A percentile compares a stretch with the other conserved stretches of the same genome.
Evolutionary conservation across 2,329 filamentous ascomycete species (phyloP).

Genomic region (Bertia moriformis): DNA sequence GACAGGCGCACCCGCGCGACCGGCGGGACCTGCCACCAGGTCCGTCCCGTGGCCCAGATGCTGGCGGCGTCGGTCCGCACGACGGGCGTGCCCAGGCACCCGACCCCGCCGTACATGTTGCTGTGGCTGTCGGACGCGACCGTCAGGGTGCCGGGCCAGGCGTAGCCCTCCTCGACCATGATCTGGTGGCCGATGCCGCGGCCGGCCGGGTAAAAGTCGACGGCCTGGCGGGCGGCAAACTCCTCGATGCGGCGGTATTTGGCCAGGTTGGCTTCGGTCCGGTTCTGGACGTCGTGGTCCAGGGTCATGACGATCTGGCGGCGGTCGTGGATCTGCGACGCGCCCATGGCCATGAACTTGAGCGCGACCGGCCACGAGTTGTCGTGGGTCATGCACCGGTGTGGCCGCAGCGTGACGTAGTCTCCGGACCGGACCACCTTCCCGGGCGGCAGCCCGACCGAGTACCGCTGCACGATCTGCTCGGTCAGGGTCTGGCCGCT

Average conservation of each 20-base stretch:
- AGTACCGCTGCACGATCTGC: slow-evolving; percentile 77
- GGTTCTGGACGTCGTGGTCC: slow-evolving; percentile 83
- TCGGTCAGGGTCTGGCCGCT: slow-evolving; percentile 81
- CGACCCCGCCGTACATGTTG: slow-evolving; percentile 74
- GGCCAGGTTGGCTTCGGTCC: slow-evolving; percentile 59
- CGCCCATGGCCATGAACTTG: slow-evolving; percentile 75
- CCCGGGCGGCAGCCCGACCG: slow-evolving; percentile 58
- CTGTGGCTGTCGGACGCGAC: slow-evolving; percentile 69
- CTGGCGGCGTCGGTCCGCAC: slow-evolving; percentile 77
- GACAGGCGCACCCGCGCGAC: slow-evolving; percentile 68
- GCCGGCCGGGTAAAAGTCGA: slow-evolving; percentile 65
- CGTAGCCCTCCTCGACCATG: slow-evolving; percentile 74
- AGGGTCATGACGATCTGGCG: slow-evolving; percentile 69
- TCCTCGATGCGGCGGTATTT: slow-evolving; percentile 73
- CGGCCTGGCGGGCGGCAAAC: slow-evolving; percentile 65
- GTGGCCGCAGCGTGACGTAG: slow-evolving; percentile 64
- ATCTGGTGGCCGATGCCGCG: slow-evolving; percentile 81
- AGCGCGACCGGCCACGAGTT: slow-evolving; percentile 62
- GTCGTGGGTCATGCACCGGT: slow-evolving; percentile 74
- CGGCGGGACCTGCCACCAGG: slow-evolving; percentile 81
- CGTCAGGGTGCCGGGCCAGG: slow-evolving; percentile 70
- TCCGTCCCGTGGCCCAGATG: slow-evolving; percentile 71
- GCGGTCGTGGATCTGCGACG: slow-evolving; percentile 55
- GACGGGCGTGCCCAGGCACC: slow-evolving; percentile 63
- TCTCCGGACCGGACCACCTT: slow-evolving; percentile 69